Conservation (phyloP, 1,139 yeast species). For the Geotrichum carabidarum region DNA sequence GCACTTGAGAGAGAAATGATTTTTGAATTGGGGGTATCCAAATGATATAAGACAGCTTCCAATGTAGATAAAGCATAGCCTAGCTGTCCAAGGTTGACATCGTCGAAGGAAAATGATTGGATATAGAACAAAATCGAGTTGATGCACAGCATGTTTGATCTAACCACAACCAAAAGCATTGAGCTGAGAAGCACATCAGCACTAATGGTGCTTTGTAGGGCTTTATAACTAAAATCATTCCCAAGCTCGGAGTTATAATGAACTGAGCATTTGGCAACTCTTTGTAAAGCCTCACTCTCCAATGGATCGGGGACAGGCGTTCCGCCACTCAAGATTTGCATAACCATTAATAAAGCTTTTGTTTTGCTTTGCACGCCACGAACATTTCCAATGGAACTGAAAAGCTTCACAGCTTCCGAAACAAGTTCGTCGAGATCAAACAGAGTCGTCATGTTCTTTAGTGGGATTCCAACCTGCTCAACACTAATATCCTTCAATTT, state of each 20-base stretch:
- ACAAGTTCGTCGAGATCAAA: slow-evolving; percentile 45
- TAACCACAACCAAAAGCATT: slow-evolving; percentile 63
- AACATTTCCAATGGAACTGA: slow-evolving; percentile 49
- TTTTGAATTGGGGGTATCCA: slow-evolving; percentile 43
- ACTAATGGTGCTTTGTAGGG: slow-evolving; percentile 43
- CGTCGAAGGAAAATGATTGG: slow-evolving; percentile 53
- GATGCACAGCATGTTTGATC: slow-evolving; percentile 54
- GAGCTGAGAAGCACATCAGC: slow-evolving; percentile 80
- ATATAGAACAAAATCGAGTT: slow-evolving; percentile 64
- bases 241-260: slow-evolving; percentile 21
- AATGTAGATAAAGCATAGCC: slow-evolving; percentile 71
- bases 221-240: slow-evolving; percentile 25
- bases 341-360: slow-evolving; percentile 49
- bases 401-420: slow-evolving; percentile 49
- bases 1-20: slow-evolving; percentile 44
- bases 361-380: slow-evolving; percentile 53
- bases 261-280: slow-evolving; percentile 21
- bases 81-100: slow-evolving; percentile 46
- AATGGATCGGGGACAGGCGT: slow-evolving; percentile 14
- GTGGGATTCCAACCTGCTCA: slow-evolving; percentile 65
- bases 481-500: slow-evolving; percentile 56
- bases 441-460: slow-evolving; percentile 38
- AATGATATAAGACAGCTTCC: slow-evolving; percentile 73
- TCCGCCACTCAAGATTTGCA: slow-evolving; percentile 46
- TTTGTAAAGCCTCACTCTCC: slow-evolving; percentile 16